phyloP scores from a whole-genome alignment of 768 basidiomycete genomes.

The Leccinum barrowsii region DNA sequence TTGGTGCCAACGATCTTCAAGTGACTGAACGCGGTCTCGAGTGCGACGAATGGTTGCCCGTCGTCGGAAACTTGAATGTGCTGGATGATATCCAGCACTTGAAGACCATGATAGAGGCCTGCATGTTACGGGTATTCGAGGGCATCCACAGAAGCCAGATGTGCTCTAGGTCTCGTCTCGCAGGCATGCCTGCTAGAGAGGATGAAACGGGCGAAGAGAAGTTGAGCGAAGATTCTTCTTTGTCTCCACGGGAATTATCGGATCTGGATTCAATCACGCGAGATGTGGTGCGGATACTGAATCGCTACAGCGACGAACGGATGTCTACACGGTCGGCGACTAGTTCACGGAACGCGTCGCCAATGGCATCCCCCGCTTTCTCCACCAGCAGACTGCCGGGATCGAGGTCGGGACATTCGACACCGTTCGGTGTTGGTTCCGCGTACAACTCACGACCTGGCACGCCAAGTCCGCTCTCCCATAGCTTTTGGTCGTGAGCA shows the following conservation, averaged over 20 bases:
- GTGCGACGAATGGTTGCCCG: slow-evolving; percentile 89
- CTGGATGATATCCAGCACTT: slow-evolving; percentile 82
- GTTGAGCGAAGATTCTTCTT: slow-evolving; percentile 41
- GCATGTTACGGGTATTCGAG: slow-evolving; percentile 88
- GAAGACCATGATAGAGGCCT: slow-evolving; percentile 74
- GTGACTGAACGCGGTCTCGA: slow-evolving; percentile 71
- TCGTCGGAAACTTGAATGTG: slow-evolving; percentile 67
- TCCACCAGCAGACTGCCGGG: slow-evolving; percentile 37
- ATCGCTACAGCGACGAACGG: slow-evolving; percentile 67
- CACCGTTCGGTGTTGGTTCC: slow-evolving; percentile 45
- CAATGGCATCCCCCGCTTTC: slow-evolving; percentile 50
- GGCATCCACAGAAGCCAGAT: slow-evolving; percentile 55
- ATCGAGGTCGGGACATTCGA: slow-evolving; percentile 55
- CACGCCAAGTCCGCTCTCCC: slow-evolving; percentile 57
- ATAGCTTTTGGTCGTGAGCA: slow-evolving; percentile 33
- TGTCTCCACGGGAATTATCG: slow-evolving; percentile 65
- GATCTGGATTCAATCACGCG: slow-evolving; percentile 74
- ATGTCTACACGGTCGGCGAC: slow-evolving; percentile 51
- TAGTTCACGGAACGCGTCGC: slow-evolving; percentile 67
- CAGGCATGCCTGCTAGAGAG: slow-evolving; percentile 36
- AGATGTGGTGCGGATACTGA: slow-evolving; percentile 70
- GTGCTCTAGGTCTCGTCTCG: slow-evolving; percentile 27
- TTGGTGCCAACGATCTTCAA: slow-evolving; percentile 79
- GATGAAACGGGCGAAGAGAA: slow-evolving; percentile 58
- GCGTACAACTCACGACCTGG: slow-evolving; percentile 54